Base-by-base conservation (phyloP, 1,139 yeast genomes). In the Saccharomycopsis hybrid region DNA sequence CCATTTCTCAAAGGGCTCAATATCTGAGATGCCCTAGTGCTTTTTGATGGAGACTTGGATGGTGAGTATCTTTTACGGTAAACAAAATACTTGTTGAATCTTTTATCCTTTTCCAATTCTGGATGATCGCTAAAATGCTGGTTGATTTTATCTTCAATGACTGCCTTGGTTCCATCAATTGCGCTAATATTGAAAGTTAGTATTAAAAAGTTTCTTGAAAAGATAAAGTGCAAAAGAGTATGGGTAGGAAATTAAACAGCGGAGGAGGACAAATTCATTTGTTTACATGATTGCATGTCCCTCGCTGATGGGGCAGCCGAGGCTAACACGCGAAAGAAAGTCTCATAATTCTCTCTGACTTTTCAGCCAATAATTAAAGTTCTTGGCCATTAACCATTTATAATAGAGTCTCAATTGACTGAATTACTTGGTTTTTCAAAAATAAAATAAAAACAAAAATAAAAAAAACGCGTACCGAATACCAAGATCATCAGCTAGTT, bases 401-500 rank as follows among this genome's bases (percentile, higher is more conserved):
- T n/a, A n/a, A n/a, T n/a, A n/a, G n/a, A n/a, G n/a, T n/a, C n/a
- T n/a, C n/a, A 38, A 3, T 7, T 38, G 41, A 7, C 24, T 7
- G 18, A 38, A 38, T 25, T 39, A 9, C 13, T 25, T 13, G 31
- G 28, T 27, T 25, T 4, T 29, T 7, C 28, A 11, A n/a, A 11
- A n/a, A 2, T n/a, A 39, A 18, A 30, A 25, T 7, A 25, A 37
- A 7, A 30, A 29, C 3, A 28, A n/a, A 7, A 44, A 11, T 3
- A 40, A 25, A 18, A 18, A n/a, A 31, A 30, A 30, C 39, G 59
- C 68, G 38, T 55, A 65, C 68, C 59, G 59, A 44, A 69, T 56
- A 32, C 62, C 63, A 49, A 70, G 62, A 38, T 60, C 62, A 13
- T 57, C 52, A 28, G 72, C 71, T 44, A 70, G 58, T 11, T 61